Percentiles rank a stretch among this genome's conserved stretches.
Conservation (phyloP, 352 stramenopile species). For the Phytophthora pisi region DNA sequence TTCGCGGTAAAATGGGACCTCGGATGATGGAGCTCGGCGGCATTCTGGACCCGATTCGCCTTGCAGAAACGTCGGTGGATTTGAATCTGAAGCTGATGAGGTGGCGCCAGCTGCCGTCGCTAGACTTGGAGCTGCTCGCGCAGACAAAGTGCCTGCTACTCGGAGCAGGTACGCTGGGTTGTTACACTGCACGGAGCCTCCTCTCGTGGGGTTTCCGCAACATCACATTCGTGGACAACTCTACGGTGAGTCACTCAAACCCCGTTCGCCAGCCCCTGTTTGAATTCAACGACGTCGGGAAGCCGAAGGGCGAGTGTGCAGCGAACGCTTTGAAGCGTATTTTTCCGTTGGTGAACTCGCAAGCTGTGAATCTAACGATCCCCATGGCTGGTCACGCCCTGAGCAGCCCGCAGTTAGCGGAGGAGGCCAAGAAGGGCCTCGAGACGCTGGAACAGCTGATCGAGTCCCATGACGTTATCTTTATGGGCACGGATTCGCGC, state of each 20-base stretch:
- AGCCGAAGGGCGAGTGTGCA: conserved; percentile 94
- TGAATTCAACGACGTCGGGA: conserved; percentile 94
- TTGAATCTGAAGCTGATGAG: conserved; percentile 99
- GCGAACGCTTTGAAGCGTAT: conserved; percentile 93
- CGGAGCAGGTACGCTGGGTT: conserved; percentile 97
- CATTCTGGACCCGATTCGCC: conserved; percentile 82
- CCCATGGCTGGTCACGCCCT: conserved; percentile 98
- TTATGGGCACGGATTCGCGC: conserved; percentile 98
- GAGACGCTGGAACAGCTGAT: conserved; percentile 91
- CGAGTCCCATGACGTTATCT: conserved; percentile 94
- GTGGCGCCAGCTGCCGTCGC: conserved; percentile 95
- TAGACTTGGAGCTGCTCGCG: conserved; percentile 93
- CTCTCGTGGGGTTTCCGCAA: conserved; percentile 97
- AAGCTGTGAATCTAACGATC: conserved; percentile 94
- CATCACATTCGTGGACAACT: conserved; percentile 98
- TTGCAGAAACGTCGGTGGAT: conserved; percentile 96
- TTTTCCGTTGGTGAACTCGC: conserved; percentile 90
- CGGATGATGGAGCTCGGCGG: conserved; percentile 76
- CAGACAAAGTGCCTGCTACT: conserved; percentile 95
- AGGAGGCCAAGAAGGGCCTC: conserved; percentile 74
- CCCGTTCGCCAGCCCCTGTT: conserved; percentile 98
- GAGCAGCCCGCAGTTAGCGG: conserved; percentile 57
- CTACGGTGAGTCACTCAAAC: conserved; percentile 97
- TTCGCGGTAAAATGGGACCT: conserved; percentile 71
- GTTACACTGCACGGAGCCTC: conserved; percentile 94